These are phyloP conservation scores for Suillus spraguei DNA, from an alignment of 768 basidiomycete genomes.

Conservation along the genomic window DNA sequence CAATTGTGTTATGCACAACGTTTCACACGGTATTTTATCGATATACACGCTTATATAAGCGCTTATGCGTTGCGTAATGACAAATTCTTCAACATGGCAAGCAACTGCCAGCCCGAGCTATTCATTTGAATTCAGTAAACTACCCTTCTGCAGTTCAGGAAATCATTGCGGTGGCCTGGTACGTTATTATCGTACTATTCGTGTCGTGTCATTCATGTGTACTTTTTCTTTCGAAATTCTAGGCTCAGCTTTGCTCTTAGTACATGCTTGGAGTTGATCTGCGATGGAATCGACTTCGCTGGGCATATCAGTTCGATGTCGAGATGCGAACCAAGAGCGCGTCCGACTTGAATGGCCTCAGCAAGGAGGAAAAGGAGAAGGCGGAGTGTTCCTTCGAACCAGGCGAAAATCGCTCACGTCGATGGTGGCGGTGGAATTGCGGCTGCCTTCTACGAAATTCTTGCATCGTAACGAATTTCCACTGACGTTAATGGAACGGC, in stretches of 20 bases:
- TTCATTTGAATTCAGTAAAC: too few relatives aligned
- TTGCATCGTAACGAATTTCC: conserved; percentile 5
- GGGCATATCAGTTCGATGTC: conserved; percentile 16
- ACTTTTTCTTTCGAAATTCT: neutral
- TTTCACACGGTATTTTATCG: neutral
- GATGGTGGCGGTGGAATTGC: conserved; percentile 14
- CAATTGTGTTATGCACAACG: neutral
- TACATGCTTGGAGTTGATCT: conserved; percentile 14
- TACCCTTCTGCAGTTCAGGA: neutral
- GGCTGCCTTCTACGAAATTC: conserved; percentile 15
- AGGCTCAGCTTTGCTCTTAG: conserved; percentile 5
- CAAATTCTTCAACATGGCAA: neutral
- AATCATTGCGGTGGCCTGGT: neutral
- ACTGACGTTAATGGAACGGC: conserved; percentile 9
- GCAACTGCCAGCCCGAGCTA: neutral
- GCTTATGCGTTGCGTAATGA: neutral
- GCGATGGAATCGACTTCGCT: conserved; percentile 16
- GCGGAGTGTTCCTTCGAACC: conserved; percentile 12
- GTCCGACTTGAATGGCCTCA: conserved; percentile 6
- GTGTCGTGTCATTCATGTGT: neutral
- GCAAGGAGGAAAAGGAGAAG: conserved; percentile 3
- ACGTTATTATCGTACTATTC: neutral
- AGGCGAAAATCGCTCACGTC: conserved; percentile 17
- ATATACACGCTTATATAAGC: too few relatives aligned
- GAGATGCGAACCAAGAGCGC: conserved; percentile 12